Evolutionary conservation across 2,329 filamentous ascomycete species (phyloP).

Genomic region (Aspergillus fumigatus): DNA sequence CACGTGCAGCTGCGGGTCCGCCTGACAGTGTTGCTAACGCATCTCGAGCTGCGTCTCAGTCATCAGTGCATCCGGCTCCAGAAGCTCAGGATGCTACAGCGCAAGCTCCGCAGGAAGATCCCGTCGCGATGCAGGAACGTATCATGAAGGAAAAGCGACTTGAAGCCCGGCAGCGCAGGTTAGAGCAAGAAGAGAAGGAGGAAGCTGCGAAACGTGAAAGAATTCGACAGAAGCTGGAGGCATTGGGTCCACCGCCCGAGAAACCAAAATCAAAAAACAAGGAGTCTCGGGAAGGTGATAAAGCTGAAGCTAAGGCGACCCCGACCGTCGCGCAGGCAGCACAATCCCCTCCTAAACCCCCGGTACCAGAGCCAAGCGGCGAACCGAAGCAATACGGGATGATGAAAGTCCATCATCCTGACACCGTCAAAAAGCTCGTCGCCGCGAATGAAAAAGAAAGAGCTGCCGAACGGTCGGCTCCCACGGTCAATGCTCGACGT

Average conservation of each 20-base stretch:
- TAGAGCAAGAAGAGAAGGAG: slow-evolving; percentile 53
- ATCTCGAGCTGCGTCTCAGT: slow-evolving; percentile 16
- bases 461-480: slow-evolving; percentile 28
- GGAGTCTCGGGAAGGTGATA: slow-evolving; percentile 24
- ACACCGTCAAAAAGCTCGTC: slow-evolving; percentile 46
- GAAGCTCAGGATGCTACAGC: slow-evolving; percentile 15
- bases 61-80: slow-evolving; percentile 9
- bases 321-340: slow-evolving; percentile 30
- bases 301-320: slow-evolving; percentile 17
- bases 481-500: slow-evolving; percentile 23
- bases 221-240: slow-evolving; percentile 53
- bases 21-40: slow-evolving; percentile 23
- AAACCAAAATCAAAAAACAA: slow-evolving; percentile 28
- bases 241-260: slow-evolving; percentile 45
- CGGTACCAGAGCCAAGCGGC: slow-evolving; percentile 53
- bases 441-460: slow-evolving; percentile 34
- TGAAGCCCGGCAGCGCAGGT: slow-evolving; percentile 49
- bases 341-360: slow-evolving; percentile 55
- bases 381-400: slow-evolving; percentile 58
- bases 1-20: slow-evolving; percentile 23
- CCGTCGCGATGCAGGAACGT: slow-evolving; percentile 53
- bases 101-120: slow-evolving; percentile 31
- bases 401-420: slow-evolving; percentile 58
- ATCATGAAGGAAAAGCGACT: slow-evolving; percentile 59
- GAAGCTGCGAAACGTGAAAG: slow-evolving; percentile 56